Evolutionary conservation across 1,284 basidiomycete species (phyloP).

Genomic region (Ceratobasidium sp.): DNA sequence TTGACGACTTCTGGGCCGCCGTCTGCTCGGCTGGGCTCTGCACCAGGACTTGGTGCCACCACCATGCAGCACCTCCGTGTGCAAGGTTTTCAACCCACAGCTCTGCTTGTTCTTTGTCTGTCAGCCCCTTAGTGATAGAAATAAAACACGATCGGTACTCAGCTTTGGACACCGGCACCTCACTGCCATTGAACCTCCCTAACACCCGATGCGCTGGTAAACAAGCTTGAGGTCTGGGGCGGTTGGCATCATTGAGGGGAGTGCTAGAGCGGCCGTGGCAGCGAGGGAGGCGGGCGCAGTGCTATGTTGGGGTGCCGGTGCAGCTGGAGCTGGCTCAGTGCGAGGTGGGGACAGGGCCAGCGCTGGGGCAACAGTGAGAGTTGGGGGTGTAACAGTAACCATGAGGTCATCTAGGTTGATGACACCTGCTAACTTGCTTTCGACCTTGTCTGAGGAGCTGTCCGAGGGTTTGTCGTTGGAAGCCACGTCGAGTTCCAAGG

Average conservation of each 20-base stretch:
- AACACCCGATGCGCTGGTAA: neutral
- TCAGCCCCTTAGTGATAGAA: neutral
- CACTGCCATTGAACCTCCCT: neutral
- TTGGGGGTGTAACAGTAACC: no score
- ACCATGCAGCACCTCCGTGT: neutral
- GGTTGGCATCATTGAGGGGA: neutral
- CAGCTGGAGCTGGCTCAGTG: neutral
- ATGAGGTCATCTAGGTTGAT: neutral
- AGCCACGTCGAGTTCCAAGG: no score
- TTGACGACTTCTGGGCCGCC: neutral
- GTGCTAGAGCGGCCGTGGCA: neutral
- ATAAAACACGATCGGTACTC: constrained; percentile 10
- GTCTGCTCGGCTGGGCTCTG: neutral
- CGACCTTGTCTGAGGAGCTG: neutral
- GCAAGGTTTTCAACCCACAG: constrained; percentile 2
- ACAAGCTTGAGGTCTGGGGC: neutral
- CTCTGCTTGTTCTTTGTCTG: neutral
- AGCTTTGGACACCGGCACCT: neutral
- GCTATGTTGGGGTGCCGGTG: neutral
- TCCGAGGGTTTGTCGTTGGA: no score
- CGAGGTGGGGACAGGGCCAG: neutral
- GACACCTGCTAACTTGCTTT: neutral
- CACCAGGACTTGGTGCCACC: neutral
- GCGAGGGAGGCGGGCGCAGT: neutral
- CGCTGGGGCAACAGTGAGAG: neutral